A percentile compares a stretch with the other conserved stretches of the same genome.
phyloP scores from a whole-genome alignment of 345 rosid species.

The Eucalyptus albens region DNA sequence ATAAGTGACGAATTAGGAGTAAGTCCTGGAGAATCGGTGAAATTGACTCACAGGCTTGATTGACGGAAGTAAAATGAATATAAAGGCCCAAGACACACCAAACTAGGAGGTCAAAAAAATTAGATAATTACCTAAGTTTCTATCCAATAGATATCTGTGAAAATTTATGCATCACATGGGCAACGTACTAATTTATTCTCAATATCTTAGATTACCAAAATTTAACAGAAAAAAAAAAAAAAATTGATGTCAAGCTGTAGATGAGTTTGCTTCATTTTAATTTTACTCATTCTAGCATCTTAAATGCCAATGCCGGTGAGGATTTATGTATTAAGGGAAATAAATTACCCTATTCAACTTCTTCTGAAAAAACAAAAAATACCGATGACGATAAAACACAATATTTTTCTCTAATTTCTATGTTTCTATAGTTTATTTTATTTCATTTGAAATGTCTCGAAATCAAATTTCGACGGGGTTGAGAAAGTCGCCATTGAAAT shows the following conservation, averaged over 20 bases:
- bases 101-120: background rate
- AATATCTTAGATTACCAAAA: background rate
- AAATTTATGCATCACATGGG: background rate
- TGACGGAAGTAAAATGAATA: background rate
- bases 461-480: background rate
- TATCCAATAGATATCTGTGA: background rate
- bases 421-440: accelerated
- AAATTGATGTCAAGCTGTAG: background rate
- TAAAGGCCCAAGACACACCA: background rate
- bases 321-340: background rate
- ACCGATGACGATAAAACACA: accelerated
- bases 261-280: background rate
- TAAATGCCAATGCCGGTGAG: background rate
- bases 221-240: background rate
- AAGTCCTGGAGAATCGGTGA: background rate
- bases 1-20: background rate
- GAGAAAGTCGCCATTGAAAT: background rate
- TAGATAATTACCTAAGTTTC: background rate
- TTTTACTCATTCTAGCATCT: background rate
- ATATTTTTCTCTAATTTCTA: background rate
- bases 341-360: background rate
- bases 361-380: background rate
- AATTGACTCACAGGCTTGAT: background rate
- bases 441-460: background rate
- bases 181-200: background rate